Evolutionary conservation across 345 rosid genomes (phyloP), one percentile per base, ranked within the genome.

Genomic region (Raphanus raphanistrum): DNA sequence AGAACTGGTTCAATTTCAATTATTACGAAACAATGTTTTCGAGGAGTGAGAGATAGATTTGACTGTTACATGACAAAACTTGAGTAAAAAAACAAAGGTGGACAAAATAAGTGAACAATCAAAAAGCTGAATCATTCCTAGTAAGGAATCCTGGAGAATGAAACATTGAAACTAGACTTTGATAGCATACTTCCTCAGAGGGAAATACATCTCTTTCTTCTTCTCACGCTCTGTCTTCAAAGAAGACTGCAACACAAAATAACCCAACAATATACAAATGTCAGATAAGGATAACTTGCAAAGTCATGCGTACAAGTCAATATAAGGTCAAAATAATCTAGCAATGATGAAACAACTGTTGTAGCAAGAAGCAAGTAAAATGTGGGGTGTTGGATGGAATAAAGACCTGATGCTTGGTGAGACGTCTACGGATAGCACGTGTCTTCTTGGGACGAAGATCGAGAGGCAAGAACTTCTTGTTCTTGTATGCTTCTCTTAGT

Each of bases 401-500:
- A 0, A 6, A 62, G 13, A 76, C 97, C 97, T 93, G 98, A 75
- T 90, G 89, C 69, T 93, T 93, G 71, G 98, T 91, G 26, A 93
- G 97, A 76, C 88, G 87, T 73, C 97, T 86, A 16, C 98, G 91
- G 66, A 93, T 93, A 35, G 98, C 97, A 57, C 98, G 83, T 64
- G 98, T 93, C 85, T 93, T 93, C 92, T 93, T 93, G 64, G 97
- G 98, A 16, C 98, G 98, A 13, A 91, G 85, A 81, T 93, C 98
- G 31, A 93, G 98, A 0, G 98, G 98, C 83, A 91, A 68, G n/a
- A 82, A 76, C 79, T 88, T 93, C 86, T 91, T 93, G 26, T 88
- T 91, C 88, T 90, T 88, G 81, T 89, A 93, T 4, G 77, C 98
- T 13, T 91, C 94, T 83, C 97, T 91, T 62, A 93, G 43, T 0